These are phyloP conservation scores for Crinitomyces ghanaensis DNA, from an alignment of 805 yeast species.

Conservation along the genomic window DNA sequence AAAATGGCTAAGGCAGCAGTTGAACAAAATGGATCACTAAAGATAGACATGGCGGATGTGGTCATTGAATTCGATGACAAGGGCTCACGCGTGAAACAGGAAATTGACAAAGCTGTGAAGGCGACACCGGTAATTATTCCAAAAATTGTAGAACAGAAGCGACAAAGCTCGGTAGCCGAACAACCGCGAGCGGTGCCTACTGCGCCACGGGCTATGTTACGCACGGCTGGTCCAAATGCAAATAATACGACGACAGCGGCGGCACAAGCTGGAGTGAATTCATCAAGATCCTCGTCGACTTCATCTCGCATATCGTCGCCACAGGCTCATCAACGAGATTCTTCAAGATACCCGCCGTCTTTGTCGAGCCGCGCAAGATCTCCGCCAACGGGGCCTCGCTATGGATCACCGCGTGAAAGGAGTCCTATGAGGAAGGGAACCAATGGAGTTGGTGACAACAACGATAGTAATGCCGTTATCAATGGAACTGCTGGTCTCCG, in stretches of 20 bases:
- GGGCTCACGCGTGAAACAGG: slow-evolving; percentile 21
- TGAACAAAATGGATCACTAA: slow-evolving; percentile 32
- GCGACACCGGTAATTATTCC: slow-evolving; percentile 7
- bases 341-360: too few relatives aligned
- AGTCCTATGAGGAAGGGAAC: too few relatives aligned
- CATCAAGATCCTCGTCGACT: background rate
- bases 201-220: slow-evolving; percentile 2
- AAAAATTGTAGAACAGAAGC: slow-evolving; percentile 2
- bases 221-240: background rate
- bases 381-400: background rate
- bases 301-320: too few relatives aligned
- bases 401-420: too few relatives aligned
- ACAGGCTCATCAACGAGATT: too few relatives aligned
- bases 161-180: too few relatives aligned
- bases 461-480: too few relatives aligned
- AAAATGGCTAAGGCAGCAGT: slow-evolving; percentile 37
- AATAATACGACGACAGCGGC: too few relatives aligned
- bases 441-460: background rate
- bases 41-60: slow-evolving; percentile 41
- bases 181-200: slow-evolving; percentile 3
- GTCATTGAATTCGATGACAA: slow-evolving; percentile 22
- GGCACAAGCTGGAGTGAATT: too few relatives aligned
- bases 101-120: slow-evolving; percentile 6
- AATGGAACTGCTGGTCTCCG: too few relatives aligned
- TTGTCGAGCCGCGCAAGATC: background rate